These are phyloP conservation scores for Ustilago tritici DNA, from an alignment of 1,284 basidiomycete species.

Conservation along the genomic window DNA sequence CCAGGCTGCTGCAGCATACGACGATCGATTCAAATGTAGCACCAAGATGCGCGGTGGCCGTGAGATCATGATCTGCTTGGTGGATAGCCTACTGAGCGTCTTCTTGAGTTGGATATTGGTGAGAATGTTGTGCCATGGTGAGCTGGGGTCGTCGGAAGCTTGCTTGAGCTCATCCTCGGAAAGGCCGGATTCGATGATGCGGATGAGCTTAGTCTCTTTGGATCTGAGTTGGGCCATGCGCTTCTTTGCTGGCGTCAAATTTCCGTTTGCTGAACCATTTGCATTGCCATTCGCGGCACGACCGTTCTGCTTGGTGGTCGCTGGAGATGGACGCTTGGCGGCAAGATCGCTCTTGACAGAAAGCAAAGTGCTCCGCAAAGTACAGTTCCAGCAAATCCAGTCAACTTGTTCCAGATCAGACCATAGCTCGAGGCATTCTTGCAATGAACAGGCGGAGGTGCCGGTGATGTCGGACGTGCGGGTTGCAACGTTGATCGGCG, in stretches of 20 bases:
- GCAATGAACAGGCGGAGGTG: conserved; percentile 54
- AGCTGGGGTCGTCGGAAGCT: conserved; percentile 25
- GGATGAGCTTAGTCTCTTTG: conserved; percentile 28
- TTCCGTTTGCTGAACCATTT: conserved; percentile 18
- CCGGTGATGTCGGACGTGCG: conserved; percentile 42
- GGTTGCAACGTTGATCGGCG: conserved; percentile 31
- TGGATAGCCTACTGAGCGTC: conserved; percentile 47
- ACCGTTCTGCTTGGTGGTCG: conserved; percentile 24
- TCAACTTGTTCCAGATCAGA: conserved; percentile 64
- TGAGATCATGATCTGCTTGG: conserved; percentile 68
- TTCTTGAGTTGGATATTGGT: conserved; percentile 38
- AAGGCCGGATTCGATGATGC: conserved; percentile 42
- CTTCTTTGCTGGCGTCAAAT: conserved; percentile 36
- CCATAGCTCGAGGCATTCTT: conserved; percentile 62
- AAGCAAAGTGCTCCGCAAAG: conserved; percentile 45
- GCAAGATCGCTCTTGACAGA: conserved; percentile 25
- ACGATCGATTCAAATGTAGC: conserved; percentile 65
- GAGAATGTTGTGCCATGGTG: conserved; percentile 30
- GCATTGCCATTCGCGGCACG: conserved; percentile 19
- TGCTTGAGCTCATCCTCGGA: conserved; percentile 60
- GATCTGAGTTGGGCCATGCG: conserved; percentile 33
- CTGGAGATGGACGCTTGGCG: conserved; percentile 5
- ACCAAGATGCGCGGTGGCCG: conserved; percentile 57
- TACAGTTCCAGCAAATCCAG: conserved; percentile 68
- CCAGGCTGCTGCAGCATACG: conserved; percentile 46